Evolutionary conservation across 495 filamentous ascomycete species (phyloP), one percentile per base, ranked within the genome.

Genomic region (Bacidia rubella): DNA sequence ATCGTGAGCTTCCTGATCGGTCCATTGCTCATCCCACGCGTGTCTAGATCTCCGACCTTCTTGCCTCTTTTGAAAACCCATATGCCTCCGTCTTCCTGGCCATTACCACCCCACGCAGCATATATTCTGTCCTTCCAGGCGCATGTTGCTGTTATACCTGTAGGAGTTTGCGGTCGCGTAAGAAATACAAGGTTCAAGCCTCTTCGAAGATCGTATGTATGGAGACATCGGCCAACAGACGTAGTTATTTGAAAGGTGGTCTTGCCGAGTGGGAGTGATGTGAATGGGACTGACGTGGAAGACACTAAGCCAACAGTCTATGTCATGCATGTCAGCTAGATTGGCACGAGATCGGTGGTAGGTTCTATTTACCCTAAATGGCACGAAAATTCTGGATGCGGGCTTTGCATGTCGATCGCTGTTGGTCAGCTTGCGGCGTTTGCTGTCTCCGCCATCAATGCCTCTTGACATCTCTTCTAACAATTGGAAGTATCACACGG

Each of bases 211-310:
- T 97, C 92, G 67, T 97, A 97, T 1, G 92, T 97, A 63, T 97
- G 92, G 11, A 99, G 77, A 41, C 81, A 84, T 56, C 81, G 79
- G 56, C 89, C 90, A 47, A 90, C 86, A 0, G 86, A 95, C 38
- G 93, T 97, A 12, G 92, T 96, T 65, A 99, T 86, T 62, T 99
- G 92, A 65, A 92, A 96, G 17, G 89, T 94, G 4, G 87, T 86
- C 65, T 93, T 94, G 51, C 92, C 92, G 15, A 95, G 70, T 2
- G 92, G 86, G 21, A 90, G 76, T 20, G 82, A 80, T 7, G 90
- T 86, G 61, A 97, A 96, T 4, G 92, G 90, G 2, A 94, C 86
- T 29, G 75, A 57, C 11, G 90, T 95, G 2, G 92, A 86, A 12
- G 93, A 95, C 12, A 97, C 87, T 9, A 97, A 74, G 42, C 92